Evolutionary conservation across 1,139 yeast species (phyloP), one percentile per base, ranked within the genome.

Genomic region (Sugiyamaella castrensis): DNA sequence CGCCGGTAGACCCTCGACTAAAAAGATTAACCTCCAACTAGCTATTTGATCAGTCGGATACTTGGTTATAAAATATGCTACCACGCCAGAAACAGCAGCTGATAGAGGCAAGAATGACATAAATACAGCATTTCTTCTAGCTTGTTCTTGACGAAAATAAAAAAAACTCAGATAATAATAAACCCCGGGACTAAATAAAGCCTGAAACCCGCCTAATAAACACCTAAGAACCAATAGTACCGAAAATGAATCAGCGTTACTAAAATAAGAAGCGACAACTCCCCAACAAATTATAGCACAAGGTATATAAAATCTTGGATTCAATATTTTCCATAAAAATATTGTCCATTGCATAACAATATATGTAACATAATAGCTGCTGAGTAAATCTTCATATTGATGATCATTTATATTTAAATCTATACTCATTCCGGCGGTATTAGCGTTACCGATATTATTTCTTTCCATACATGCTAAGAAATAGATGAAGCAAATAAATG

Each of bases 41-140:
- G 52, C 52, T 24, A 62, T 43, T 9, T 49, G 30, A 9, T 15
- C 29, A n/a, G 48, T 33, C 8, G 53, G 56, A 38, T 54, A 55
- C 26, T 46, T 46, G 13, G 63, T 53, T 80, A 84, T 51, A 4
- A 64, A 64, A 40, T 57, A 64, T 1, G 67, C 66, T 19, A 64
- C 47, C 8, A 57, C 54, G 2, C 66, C 66, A 16, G 65, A 53
- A 39, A 64, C 47, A 9, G 62, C 57, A 29, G 62, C 54, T 11
- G 65, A 57, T 30, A 64, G 37, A 2, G 66, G 61, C 8, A 58
- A 43, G 19, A 56, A 54, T 11, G 82, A 71, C 60, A 77, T 77
- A 55, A 80, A 71, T 41, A 80, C 67, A 19, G 82, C 76, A 60
- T 77, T 77, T 60, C 85, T 67, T 40, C 76, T 65, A 2, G 80